Percentiles rank a stretch among this genome's conserved stretches.
Conservation (phyloP, 2,329 filamentous ascomycete genomes). For the Simplicillium aogashimaense region DNA sequence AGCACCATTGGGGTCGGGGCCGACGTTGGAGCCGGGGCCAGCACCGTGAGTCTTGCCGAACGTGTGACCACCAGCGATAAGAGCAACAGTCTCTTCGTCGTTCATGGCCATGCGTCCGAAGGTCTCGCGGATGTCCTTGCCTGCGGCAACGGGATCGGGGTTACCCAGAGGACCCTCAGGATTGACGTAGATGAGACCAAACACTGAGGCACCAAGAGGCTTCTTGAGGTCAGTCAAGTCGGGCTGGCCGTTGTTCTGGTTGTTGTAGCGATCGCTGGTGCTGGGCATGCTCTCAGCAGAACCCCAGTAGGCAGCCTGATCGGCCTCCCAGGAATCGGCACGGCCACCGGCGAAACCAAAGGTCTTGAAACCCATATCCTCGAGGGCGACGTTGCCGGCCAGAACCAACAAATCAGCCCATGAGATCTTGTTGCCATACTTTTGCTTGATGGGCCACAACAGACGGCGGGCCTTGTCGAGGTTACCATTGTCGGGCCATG, state of each 20-base stretch:
- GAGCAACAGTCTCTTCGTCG: slow-evolving; percentile 70
- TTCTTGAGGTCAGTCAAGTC: slow-evolving; percentile 41
- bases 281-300: slow-evolving; percentile 65
- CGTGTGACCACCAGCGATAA: slow-evolving; percentile 69
- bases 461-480: slow-evolving; percentile 74
- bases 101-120: slow-evolving; percentile 78
- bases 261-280: slow-evolving; percentile 59
- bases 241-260: slow-evolving; percentile 25
- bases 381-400: slow-evolving; percentile 66
- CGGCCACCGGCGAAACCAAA: slow-evolving; percentile 68
- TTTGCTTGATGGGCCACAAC: slow-evolving; percentile 75
- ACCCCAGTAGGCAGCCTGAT: slow-evolving; percentile 71
- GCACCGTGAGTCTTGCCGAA: slow-evolving; percentile 79
- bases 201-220: slow-evolving; percentile 54
- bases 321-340: slow-evolving; percentile 63
- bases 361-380: slow-evolving; percentile 66
- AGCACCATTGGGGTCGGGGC: slow-evolving; percentile 57
- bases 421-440: slow-evolving; percentile 75
- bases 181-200: slow-evolving; percentile 77
- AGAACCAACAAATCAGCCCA: slow-evolving; percentile 68
- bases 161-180: slow-evolving; percentile 66
- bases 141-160: slow-evolving; percentile 62
- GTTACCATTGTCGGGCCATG: slow-evolving; percentile 71
- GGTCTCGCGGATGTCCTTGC: slow-evolving; percentile 62
- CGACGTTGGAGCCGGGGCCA: slow-evolving; percentile 53